Conservation (phyloP, 2,329 filamentous ascomycete genomes). For the Fusarium poae region DNA sequence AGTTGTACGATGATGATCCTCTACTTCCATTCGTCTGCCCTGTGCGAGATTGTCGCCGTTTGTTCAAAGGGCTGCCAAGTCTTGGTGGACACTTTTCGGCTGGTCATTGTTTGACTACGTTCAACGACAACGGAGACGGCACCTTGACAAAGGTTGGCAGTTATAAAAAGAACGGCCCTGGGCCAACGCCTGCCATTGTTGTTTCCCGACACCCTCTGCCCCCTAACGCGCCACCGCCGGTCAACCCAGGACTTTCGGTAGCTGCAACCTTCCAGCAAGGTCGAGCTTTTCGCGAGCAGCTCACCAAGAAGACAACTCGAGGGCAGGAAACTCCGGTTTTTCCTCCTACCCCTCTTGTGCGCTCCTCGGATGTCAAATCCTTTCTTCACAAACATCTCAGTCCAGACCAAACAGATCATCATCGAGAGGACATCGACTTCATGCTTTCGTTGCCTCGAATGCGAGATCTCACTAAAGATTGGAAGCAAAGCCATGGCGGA, state of each 20-base stretch:
- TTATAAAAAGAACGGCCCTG: conserved; percentile 42
- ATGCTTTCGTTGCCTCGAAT: conserved; percentile 43
- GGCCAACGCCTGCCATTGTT: conserved; percentile 48
- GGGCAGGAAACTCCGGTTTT: neutral
- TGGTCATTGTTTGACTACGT: conserved; percentile 44
- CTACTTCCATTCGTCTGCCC: conserved; percentile 53
- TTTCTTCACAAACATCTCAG: conserved; percentile 47
- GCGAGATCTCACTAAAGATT: conserved; percentile 47
- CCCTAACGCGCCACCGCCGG: conserved; percentile 38
- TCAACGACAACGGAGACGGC: conserved; percentile 59
- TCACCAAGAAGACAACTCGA: conserved; percentile 11
- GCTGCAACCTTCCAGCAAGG: conserved; percentile 18
- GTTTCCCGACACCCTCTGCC: conserved; percentile 47
- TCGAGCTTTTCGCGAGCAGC: conserved; percentile 1
- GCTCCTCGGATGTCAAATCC: neutral
- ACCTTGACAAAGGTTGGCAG: conserved; percentile 52
- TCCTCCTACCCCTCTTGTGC: neutral
- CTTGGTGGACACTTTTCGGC: conserved; percentile 49
- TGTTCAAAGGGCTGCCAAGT: conserved; percentile 44
- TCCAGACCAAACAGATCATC: conserved; percentile 33
- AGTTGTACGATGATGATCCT: conserved; percentile 41
- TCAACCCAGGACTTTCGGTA: conserved; percentile 29
- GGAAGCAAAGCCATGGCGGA: conserved; percentile 44
- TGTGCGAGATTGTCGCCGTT: conserved; percentile 53
- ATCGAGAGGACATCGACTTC: conserved; percentile 44